phyloP scores from a whole-genome alignment of 139 green algal species.

The Micractinium conductrix region DNA sequence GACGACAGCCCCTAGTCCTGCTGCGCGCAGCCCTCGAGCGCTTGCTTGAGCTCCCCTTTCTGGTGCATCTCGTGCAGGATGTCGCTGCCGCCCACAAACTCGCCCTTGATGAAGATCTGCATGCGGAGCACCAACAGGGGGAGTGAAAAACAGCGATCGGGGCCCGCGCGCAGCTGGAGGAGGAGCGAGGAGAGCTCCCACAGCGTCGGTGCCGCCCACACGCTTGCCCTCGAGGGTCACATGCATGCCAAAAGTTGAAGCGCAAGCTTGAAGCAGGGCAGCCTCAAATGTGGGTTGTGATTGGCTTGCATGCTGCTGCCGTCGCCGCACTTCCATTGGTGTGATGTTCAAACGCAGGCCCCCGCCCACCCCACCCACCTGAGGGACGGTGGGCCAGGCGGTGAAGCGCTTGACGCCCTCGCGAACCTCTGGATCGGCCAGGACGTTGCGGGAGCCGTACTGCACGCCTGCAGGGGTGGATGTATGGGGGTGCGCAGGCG shows the following conservation, averaged over 20 bases:
- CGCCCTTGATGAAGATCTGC: constrained; percentile 94
- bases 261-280: not conserved
- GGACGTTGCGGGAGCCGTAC: constrained; percentile 88
- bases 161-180: too few relatives aligned
- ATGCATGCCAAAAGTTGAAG: not conserved
- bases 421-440: constrained; percentile 84
- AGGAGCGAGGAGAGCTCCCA: too few relatives aligned
- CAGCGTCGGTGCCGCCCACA: too few relatives aligned
- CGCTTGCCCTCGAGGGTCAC: too few relatives aligned
- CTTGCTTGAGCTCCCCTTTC: constrained; percentile 82
- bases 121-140: too few relatives aligned
- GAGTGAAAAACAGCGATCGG: too few relatives aligned
- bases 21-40: constrained; percentile 73
- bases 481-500: not conserved
- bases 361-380: too few relatives aligned
- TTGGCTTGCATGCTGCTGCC: too few relatives aligned
- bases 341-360: too few relatives aligned
- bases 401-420: constrained; percentile 95
- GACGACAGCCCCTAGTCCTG: too few relatives aligned
- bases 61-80: constrained; percentile 95
- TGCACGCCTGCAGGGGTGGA: constrained; percentile 64
- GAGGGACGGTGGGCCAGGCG: constrained; percentile 96
- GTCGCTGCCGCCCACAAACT: constrained; percentile 96
- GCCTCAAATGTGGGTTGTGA: too few relatives aligned
- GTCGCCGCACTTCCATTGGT: too few relatives aligned